A percentile compares a stretch with the other conserved stretches of the same genome.
Conservation (phyloP, 208 protist species). For the Trypanosoma vivax region DNA sequence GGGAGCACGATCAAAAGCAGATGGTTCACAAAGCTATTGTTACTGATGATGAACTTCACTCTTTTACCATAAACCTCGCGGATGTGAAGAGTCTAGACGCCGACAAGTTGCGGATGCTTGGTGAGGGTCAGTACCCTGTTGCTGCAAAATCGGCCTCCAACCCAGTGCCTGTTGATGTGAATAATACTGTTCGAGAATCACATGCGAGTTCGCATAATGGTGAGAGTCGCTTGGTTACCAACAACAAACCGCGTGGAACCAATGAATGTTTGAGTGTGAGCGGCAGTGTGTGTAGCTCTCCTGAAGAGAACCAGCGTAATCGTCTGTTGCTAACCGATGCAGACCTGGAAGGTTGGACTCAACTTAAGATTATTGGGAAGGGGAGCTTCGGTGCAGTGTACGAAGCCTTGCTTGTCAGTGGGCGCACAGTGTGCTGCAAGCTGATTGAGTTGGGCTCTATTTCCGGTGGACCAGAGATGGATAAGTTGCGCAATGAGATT, state of each 20-base stretch:
- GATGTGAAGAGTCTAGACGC: constrained; percentile 33
- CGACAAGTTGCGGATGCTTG: constrained; percentile 35
- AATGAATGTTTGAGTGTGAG: too few species aligned
- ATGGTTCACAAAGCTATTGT: constrained; percentile 33
- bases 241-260: too few species aligned
- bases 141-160: constrained; percentile 15
- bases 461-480: constrained; percentile 56
- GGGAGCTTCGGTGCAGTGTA: constrained; percentile 84
- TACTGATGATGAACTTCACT: constrained; percentile 12
- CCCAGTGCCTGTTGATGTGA: constrained; percentile 3
- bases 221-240: background rate
- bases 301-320: background rate
- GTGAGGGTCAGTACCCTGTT: constrained; percentile 11
- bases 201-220: too few species aligned
- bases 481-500: constrained; percentile 80
- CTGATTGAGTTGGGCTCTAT: constrained; percentile 76
- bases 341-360: constrained; percentile 62
- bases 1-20: constrained; percentile 46
- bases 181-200: too few species aligned
- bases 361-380: constrained; percentile 74
- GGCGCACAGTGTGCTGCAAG: constrained; percentile 78
- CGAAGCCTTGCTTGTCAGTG: constrained; percentile 58
- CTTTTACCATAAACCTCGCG: constrained; percentile 19
- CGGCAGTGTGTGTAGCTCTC: background rate
- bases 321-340: constrained; percentile 42